Base-by-base conservation (phyloP, 2,329 filamentous ascomycete genomes). In the Herpotrichia juniperi region DNA sequence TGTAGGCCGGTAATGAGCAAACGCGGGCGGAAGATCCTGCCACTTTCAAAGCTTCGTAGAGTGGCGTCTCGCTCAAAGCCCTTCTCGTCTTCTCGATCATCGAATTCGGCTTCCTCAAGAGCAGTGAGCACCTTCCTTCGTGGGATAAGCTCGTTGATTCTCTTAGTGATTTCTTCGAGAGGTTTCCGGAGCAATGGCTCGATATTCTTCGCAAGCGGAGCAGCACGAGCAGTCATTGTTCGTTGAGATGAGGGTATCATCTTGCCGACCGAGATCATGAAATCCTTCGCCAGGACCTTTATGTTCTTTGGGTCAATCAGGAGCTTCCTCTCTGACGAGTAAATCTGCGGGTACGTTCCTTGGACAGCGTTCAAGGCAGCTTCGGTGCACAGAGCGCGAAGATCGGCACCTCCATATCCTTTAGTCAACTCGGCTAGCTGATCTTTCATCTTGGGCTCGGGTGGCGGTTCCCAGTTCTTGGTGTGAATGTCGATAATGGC, bases 221-320 rank as follows among this genome's bases (percentile, higher is more conserved):
- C 84, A 46, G 93, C 93, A 11, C 88, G 90, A 11, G 93, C 93
- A 3, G 91, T 88, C 0, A 91, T 87, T 42, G 93, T 93, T 56
- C 94, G 83, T 72, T 97, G 91, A 0, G 94, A 97, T 0, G 94
- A 97, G 6, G 94, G 94, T 10, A 97, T 85, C 76, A 99, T 91
- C 75, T 96, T 96, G 78, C 96, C 96, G 69, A 97, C 87, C 0
- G 93, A 96, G 12, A 97, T 83, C 89, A 96, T 96, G 66, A 99
- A 99, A 73, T 99, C 94, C 50, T 94, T 94, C 4, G 94, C 91
- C 37, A 90, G 87, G 31, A 99, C 87, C 51, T 86, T 86, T 67
- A 99, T 96, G 64, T 87, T 90, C 54, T 84, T 83, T 0, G 93
- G 88, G 62, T 97, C 87, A 51, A 99, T 94, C 37, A 96, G 77